Evolutionary conservation across 352 stramenopile genomes (phyloP), one percentile per base, ranked within the genome.

Genomic region (Blastocystis sp.): DNA sequence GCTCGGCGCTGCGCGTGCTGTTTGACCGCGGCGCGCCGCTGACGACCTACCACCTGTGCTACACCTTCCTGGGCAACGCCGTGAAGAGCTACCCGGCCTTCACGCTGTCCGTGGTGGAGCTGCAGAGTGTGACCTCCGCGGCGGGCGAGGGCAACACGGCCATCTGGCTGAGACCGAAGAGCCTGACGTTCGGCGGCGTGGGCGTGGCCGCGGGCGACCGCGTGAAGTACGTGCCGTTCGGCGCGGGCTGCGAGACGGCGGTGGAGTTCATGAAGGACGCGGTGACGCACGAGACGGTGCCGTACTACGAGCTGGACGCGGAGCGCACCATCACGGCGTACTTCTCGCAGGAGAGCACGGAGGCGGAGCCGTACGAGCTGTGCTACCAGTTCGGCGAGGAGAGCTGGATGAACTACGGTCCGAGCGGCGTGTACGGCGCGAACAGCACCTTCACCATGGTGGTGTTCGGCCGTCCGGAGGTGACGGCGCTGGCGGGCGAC

Each of bases 341-440:
- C 74, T 88, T 88, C 68, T 9, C n/a, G 6, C n/a, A 65, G 45
- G 78, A 88, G 68, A 88, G 68, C 43, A 77, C 78, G 21, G 64
- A 65, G 57, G 68, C 79, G 45, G 68, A 54, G 52, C 78, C 78
- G 9, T 88, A 88, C 60, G 43, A 88, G 52, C 19, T 88, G 43
- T 88, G 78, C 60, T 88, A 88, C 48, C 78, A 88, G 68, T 88
- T 88, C 52, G 60, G 19, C 17, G 78, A 57, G n/a, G 59, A 88
- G 54, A 24, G 21, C 11, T 88, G 78, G 78, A 88, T 79, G 68
- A 64, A 79, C 57, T 88, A 88, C 60, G 78, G 68, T 48, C 74
- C 74, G 34, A 34, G 34, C 2, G 74, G 74, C 14, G 74, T 28
- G 9, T 84, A 84, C 43, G 78, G 78, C 42, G 28, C n/a, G 1